Evolutionary conservation across 495 filamentous ascomycete species (phyloP).

Genomic region (Achaetomiella virescens): DNA sequence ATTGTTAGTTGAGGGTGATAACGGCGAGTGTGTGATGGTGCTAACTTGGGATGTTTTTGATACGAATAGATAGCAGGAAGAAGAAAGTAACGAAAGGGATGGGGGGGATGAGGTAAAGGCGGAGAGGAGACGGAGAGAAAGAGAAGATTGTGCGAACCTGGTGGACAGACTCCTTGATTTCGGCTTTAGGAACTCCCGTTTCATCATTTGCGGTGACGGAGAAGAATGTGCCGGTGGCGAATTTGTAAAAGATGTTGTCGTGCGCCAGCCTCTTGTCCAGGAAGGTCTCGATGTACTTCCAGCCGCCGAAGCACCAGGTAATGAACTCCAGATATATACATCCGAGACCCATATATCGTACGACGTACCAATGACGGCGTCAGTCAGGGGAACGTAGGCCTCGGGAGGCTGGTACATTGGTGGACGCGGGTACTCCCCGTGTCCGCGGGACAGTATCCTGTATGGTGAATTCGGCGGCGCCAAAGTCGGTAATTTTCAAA

Average conservation of each 20-base stretch:
- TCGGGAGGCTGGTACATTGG: slow-evolving; percentile 22
- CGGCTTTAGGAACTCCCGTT: too few species aligned
- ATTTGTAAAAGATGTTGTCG: background rate
- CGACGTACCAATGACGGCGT: background rate
- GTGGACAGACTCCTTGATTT: too few species aligned
- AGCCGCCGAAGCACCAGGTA: slow-evolving; percentile 15
- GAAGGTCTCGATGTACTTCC: background rate
- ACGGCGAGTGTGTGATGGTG: too few species aligned
- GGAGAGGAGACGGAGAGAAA: too few species aligned
- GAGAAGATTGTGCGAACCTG: too few species aligned
- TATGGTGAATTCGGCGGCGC: slow-evolving; percentile 10
- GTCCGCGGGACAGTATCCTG: background rate
- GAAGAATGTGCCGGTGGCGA: background rate
- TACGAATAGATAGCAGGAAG: too few species aligned
- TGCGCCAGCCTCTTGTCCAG: background rate
- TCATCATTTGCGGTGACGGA: background rate
- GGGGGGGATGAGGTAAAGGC: too few species aligned
- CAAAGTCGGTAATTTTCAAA: slow-evolving; percentile 21
- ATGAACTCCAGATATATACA: slow-evolving; percentile 30
- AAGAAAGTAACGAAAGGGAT: too few species aligned
- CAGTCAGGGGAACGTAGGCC: slow-evolving; percentile 9
- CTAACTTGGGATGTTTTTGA: too few species aligned
- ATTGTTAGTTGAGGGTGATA: too few species aligned
- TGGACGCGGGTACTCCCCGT: background rate
- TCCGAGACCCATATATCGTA: slow-evolving; percentile 32